Evolutionary conservation across 2,329 filamentous ascomycete species (phyloP).

Genomic region (Exophiala alcalophila): DNA sequence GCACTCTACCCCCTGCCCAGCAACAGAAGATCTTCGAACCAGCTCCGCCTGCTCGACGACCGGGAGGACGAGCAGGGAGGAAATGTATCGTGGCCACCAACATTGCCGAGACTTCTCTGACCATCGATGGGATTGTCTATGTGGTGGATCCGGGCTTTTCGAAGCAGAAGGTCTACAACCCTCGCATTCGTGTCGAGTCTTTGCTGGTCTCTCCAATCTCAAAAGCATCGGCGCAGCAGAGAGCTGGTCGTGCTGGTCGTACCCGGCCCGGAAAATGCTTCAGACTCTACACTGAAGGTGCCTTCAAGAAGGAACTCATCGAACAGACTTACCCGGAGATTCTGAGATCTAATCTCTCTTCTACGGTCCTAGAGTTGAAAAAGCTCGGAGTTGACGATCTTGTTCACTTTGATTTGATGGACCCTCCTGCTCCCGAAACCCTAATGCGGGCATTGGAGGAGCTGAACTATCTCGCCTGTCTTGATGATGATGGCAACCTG

Average conservation of each 20-base stretch:
- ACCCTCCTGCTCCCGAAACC: conserved; percentile 94
- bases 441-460: conserved; percentile 97
- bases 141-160: conserved; percentile 99
- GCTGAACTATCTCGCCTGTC: conserved; percentile 92
- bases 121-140: conserved; percentile 98
- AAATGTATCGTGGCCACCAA: conserved; percentile 96
- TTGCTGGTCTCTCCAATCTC: conserved; percentile 97
- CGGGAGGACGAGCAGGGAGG: conserved; percentile 80
- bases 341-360: conserved; percentile 87
- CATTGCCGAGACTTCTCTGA: conserved; percentile 95
- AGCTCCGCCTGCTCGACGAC: conserved; percentile 68
- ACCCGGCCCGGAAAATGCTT: conserved; percentile 98
- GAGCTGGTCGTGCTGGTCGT: conserved; percentile 98
- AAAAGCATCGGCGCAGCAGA: conserved; percentile 93
- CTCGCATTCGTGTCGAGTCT: conserved; percentile 91
- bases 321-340: conserved; percentile 97
- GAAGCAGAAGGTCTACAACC: conserved; percentile 99
- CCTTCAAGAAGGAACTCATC: conserved; percentile 97
- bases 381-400: conserved; percentile 94
- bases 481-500: conserved; percentile 93
- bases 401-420: conserved; percentile 98
- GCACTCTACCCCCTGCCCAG: conserved; percentile 84
- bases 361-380: conserved; percentile 93
- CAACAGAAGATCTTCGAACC: conserved; percentile 95
- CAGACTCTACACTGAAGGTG: conserved; percentile 88